These are phyloP conservation scores for Verticillium tricorpus DNA, from an alignment of 2,329 filamentous ascomycete species.

Conservation along the genomic window DNA sequence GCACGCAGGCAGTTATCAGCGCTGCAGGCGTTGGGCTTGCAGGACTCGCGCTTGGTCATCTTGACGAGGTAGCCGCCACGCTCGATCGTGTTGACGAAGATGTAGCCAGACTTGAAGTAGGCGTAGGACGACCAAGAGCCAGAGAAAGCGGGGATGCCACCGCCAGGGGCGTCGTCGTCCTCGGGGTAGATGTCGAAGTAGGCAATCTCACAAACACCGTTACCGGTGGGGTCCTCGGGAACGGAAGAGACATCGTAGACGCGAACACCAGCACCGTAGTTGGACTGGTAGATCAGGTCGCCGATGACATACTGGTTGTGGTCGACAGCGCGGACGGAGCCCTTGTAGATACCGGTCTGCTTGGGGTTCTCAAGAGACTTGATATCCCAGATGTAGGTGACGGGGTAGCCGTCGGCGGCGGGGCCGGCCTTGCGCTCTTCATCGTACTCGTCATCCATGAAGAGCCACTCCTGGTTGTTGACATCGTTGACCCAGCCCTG, in stretches of 20 bases:
- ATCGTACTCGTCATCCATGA: constrained; percentile 44
- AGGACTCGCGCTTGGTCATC: constrained; percentile 1
- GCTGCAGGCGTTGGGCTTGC: constrained; percentile 18
- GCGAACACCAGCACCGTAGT: constrained; percentile 35
- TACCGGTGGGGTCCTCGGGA: constrained; percentile 26
- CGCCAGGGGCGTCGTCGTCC: constrained; percentile 9
- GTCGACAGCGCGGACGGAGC: constrained; percentile 14
- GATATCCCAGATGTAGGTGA: constrained; percentile 44
- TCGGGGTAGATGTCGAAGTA: constrained; percentile 40
- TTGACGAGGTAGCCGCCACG: constrained; percentile 9
- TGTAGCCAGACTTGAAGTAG: constrained; percentile 7
- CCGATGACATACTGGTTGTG: constrained; percentile 36
- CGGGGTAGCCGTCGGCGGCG: constrained; percentile 33
- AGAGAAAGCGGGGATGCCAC: constrained; percentile 6
- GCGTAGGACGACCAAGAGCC: constrained; percentile 8
- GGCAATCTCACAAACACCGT: constrained; percentile 32
- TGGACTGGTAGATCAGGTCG: constrained; percentile 35
- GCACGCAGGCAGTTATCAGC: constrained; percentile 42
- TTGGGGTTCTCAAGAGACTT: constrained; percentile 30
- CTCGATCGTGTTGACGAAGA: constrained; percentile 12
- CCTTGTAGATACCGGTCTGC: constrained; percentile 33
- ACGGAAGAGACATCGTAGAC: constrained; percentile 23
- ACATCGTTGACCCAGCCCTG: constrained; percentile 50
- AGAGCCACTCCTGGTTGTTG: constrained; percentile 32
- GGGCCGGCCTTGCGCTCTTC: constrained; percentile 30